Evolutionary conservation across 2,329 filamentous ascomycete species (phyloP), one percentile per base, ranked within the genome.

Genomic region (Zarea fungicola): DNA sequence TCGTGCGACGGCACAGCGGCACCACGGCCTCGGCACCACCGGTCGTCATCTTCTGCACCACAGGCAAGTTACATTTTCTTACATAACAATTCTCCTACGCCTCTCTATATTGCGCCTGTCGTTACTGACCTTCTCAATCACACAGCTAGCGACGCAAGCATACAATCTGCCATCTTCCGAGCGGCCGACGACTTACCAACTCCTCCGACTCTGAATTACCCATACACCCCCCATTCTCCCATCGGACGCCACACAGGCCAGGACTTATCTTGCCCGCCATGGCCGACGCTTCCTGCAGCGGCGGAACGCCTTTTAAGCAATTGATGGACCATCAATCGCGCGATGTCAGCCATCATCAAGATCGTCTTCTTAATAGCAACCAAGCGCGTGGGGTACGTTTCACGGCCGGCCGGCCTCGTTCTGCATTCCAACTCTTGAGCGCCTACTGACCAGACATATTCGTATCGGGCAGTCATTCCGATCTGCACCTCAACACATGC

Each of bases 271-370:
- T 21, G 41, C 26, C 19, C 16, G 42, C 22, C 47, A 73, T 73
- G 70, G 63, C 68, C 31, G 68, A 71, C 45, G 62, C 63, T 48
- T 68, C 69, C 9, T 73, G 70, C 53, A 69, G 68, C 52, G 69
- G 68, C 28, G 62, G 63, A 3, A 67, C 66, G 42, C 69, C 70
- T 29, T 71, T 73, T 48, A 73, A 73, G 60, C 65, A 63, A 11
- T 62, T 73, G 35, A 56, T 69, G 18, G 67, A 72, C 8, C 68
- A 72, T 32, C 68, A 72, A 43, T 60, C 62, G n/a, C 64, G 65
- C 37, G 69, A 72, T 56, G 61, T 63, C 42, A 68, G 66, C 55
- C 65, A 66, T 44, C 69, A 70, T 14, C 68, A 71, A 53, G 68
- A 71, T 52, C 62, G 67, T n/a, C 56, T 69, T 16, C 55, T 65